Base-by-base conservation (phyloP, 805 yeast genomes). In the Nakazawaea anatomiae region DNA sequence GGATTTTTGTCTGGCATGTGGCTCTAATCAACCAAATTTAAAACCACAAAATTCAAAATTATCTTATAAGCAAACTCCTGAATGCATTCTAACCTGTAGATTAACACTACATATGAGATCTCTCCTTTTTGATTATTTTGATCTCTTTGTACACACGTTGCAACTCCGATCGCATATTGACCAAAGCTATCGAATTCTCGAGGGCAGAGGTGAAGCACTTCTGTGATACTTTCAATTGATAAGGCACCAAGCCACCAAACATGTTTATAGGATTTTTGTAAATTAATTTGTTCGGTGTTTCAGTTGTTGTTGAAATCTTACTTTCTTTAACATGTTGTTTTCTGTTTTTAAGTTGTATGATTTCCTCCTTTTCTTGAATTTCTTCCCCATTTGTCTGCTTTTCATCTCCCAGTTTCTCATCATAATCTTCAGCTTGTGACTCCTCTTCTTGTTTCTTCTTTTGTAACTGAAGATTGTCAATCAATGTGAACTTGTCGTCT, bases 191-290 rank as follows among this genome's bases (percentile, higher is more conserved):
- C 4, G 44, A 38, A 25, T 36, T 36, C 10, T 43, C 44, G n/a
- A 70, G 50, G 3, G 65, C 67, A 9, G 43, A 34, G 12, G 44
- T 51, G 46, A 70, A 71, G 35, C 49, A 52, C 0, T 27, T 31
- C 53, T 69, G 71, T 0, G 70, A 57, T 48, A 57, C 58, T 11
- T 62, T 55, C 36, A 70, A 58, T 55, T 67, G 71, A 46, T 56
- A 59, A 5, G 74, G 73, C 25, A 65, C 72, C 38, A 71, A 51
- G 0, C 63, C 66, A 4, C 74, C 75, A 56, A 71, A 71, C 59
- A 70, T 74, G 45, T 56, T 42, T 4, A 67, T 55, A 2, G 71
- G 71, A 48, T 62, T 65, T 36, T 36, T 55, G 38, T 40, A 42
- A 9, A 8, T 35, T 18, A 10, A 36, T 35, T 36, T 42, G 31